phyloP scores from a whole-genome alignment of 371 early-diverging fungal species.

The Mucor lusitanicus region DNA sequence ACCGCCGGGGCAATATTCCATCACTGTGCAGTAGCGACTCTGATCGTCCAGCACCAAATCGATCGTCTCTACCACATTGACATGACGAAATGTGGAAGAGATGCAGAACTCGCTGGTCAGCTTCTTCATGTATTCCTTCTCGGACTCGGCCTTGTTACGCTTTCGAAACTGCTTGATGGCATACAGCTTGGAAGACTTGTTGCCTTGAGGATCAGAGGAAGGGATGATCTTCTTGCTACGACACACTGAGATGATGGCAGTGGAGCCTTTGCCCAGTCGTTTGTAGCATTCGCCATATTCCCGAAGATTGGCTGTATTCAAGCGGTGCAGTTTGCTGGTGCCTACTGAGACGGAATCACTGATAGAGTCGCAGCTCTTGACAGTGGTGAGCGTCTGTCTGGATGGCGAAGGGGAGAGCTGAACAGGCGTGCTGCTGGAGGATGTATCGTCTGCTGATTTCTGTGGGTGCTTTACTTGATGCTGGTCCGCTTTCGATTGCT shows the following conservation, averaged over 20 bases:
- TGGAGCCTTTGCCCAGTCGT: conserved; percentile 84
- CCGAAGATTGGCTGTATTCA: conserved; percentile 32
- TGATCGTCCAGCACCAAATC: conserved; percentile 89
- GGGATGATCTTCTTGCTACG: conserved; percentile 30
- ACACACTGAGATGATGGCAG: conserved; percentile 83
- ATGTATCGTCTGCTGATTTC: neutral
- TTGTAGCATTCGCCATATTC: conserved; percentile 78
- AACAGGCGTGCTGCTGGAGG: neutral
- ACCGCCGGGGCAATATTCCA: conserved; percentile 86
- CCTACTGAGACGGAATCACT: neutral
- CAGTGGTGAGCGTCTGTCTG: neutral
- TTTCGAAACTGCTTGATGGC: conserved; percentile 94
- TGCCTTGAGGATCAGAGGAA: neutral
- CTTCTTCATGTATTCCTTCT: conserved; percentile 90
- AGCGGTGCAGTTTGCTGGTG: conserved; percentile 12
- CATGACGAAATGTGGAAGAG: conserved; percentile 81
- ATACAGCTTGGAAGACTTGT: conserved; percentile 60
- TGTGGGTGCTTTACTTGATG: neutral
- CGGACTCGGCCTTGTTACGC: conserved; percentile 78
- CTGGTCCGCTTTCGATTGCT: neutral
- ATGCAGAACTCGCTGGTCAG: conserved; percentile 92
- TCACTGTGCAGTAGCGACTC: conserved; percentile 89
- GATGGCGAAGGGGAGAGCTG: conserved; percentile 11
- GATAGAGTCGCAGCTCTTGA: conserved; percentile 4
- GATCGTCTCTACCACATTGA: conserved; percentile 88